Conservation (phyloP, 495 filamentous ascomycete species). For the Saxophila tyrrhenica region DNA sequence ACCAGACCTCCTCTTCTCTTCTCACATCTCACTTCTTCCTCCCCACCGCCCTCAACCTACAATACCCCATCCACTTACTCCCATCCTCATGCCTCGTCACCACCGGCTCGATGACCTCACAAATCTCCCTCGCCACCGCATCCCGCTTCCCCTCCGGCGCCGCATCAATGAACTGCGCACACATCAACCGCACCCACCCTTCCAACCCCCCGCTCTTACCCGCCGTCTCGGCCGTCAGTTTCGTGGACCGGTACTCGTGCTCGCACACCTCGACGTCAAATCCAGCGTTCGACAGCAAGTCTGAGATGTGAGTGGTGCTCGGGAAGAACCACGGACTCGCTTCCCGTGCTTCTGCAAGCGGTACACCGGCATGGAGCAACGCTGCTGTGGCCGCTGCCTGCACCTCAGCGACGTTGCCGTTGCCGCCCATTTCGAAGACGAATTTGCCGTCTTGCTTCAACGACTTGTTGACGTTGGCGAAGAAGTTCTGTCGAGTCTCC, state of each 20-base stretch:
- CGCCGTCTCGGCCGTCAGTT: slow-evolving; percentile 38
- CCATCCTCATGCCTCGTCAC: slow-evolving; percentile 43
- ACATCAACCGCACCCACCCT: slow-evolving; percentile 62
- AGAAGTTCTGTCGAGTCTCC: slow-evolving; percentile 26
- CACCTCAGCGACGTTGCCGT: slow-evolving; percentile 58
- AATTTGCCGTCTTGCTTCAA: slow-evolving; percentile 49
- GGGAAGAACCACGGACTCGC: slow-evolving; percentile 66
- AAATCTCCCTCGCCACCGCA: slow-evolving; percentile 43
- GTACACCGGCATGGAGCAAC: slow-evolving; percentile 42
- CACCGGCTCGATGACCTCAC: slow-evolving; percentile 42
- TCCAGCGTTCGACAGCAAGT: slow-evolving; percentile 42
- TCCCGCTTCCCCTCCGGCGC: slow-evolving; percentile 42
- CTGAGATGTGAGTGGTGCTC: slow-evolving; percentile 43
- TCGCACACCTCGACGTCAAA: slow-evolving; percentile 52
- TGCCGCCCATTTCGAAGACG: slow-evolving; percentile 63
- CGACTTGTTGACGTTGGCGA: slow-evolving; percentile 37
- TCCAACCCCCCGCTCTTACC: slow-evolving; percentile 44
- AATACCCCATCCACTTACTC: slow-evolving; percentile 54
- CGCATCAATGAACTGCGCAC: slow-evolving; percentile 42
- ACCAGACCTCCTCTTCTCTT: too few relatives aligned
- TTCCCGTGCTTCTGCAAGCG: slow-evolving; percentile 36
- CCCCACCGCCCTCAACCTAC: slow-evolving; percentile 56
- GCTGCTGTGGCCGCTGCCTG: slow-evolving; percentile 44
- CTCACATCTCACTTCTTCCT: slow-evolving; percentile 36
- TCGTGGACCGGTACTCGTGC: slow-evolving; percentile 54